Base-by-base conservation (phyloP, 352 stramenopile genomes). In the Pythium periplocum region DNA sequence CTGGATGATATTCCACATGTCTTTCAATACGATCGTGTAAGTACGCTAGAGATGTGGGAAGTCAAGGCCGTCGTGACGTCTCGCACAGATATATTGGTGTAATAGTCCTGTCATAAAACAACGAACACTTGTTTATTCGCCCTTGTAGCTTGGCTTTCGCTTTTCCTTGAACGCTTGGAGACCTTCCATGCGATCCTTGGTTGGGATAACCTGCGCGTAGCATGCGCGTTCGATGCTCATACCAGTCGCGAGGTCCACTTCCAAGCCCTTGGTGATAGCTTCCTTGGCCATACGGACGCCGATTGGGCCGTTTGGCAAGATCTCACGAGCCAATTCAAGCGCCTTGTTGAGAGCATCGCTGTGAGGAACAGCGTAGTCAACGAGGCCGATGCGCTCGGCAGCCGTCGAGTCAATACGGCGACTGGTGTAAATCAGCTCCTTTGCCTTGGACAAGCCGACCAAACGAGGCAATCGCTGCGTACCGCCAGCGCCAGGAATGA, bases 341-440 rank as follows among this genome's bases (percentile, higher is more conserved):
- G 90, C 90, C 51, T 86, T 86, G 32, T 82, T 70, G 31, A 88
- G 62, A 2, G 87, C 82, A 6, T 62, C 65, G 17, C 75, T 80
- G 61, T 83, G 74, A 6, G 71, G 57, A 10, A 97, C 90, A 1
- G 89, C 73, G 17, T 96, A 87, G 52, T 97, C 83, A 4, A 97
- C 89, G 4, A 98, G 66, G 0, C 92, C 92, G 26, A 96, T 77
- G 59, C 87, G 75, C 55, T 86, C 74, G 11, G 89, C 93, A 49
- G 78, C 63, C 31, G 81, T 65, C 0, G 83, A 83, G 45, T 69
- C 67, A 6, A 98, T 73, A 32, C 85, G 80, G n/a, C 86, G 76
- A 39, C 79, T 92, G 4, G 90, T 97, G 64, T 93, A 98, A 59
- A 98, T 97, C 34, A 98, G 78, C 58, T 98, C 91, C 63, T 98